Conservation (phyloP, 495 filamentous ascomycete genomes). For the Penicillium verhagenii region DNA sequence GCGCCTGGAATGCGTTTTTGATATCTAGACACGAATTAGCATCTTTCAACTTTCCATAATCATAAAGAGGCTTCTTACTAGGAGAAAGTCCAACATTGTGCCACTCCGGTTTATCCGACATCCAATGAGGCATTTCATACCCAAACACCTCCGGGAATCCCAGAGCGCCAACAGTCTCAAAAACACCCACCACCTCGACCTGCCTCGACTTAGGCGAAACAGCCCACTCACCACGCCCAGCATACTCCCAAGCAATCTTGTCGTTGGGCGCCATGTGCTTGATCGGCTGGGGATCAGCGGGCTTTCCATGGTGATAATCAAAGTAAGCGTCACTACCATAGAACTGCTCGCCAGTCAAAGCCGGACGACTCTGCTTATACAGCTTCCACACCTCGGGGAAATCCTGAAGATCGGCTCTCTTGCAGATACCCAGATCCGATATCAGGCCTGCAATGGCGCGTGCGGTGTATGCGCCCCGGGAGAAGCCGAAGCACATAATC, state of each 20-base stretch:
- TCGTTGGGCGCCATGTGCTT: neutral
- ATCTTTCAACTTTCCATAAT: neutral
- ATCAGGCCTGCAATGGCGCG: slow-evolving; percentile 54
- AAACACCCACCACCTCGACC: slow-evolving; percentile 56
- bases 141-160: slow-evolving; percentile 15
- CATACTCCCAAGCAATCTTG: neutral
- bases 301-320: slow-evolving; percentile 6
- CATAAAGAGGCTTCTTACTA: neutral
- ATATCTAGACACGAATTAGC: slow-evolving; percentile 30
- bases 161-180: slow-evolving; percentile 55
- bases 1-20: slow-evolving; percentile 57
- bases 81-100: slow-evolving; percentile 9
- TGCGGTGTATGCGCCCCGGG: slow-evolving; percentile 56
- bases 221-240: slow-evolving; percentile 12
- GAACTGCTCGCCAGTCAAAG: slow-evolving; percentile 16
- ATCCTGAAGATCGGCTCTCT: slow-evolving; percentile 34
- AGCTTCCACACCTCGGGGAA: slow-evolving; percentile 46
- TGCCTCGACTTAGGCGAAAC: slow-evolving; percentile 6
- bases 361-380: slow-evolving; percentile 32
- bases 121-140: slow-evolving; percentile 4
- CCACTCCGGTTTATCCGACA: slow-evolving; percentile 5
- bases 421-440: slow-evolving; percentile 45
- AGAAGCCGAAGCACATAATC: slow-evolving; percentile 60
- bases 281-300: slow-evolving; percentile 9
- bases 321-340: slow-evolving; percentile 8